phyloP scores from a whole-genome alignment of 805 yeast genomes.

The Saccharomycopsis vini region DNA sequence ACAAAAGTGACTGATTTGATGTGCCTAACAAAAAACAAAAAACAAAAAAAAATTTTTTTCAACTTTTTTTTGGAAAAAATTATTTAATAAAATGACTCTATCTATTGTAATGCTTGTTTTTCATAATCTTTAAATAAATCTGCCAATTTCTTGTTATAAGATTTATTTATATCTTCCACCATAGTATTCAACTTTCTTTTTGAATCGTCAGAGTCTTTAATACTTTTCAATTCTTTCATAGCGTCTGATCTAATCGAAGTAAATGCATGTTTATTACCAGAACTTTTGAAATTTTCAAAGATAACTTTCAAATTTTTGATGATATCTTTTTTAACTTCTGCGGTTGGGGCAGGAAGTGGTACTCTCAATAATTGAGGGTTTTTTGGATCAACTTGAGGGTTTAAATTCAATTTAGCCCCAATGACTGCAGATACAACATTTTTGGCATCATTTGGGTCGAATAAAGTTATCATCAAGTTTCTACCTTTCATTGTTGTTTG shows the following conservation, averaged over 20 bases:
- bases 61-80: no score
- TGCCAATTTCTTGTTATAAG: slow-evolving; percentile 47
- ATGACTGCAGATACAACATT: slow-evolving; percentile 62
- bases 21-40: no score
- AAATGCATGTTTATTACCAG: slow-evolving; percentile 39
- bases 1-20: no score
- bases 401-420: slow-evolving; percentile 61
- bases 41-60: no score
- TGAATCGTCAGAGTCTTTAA: slow-evolving; percentile 47
- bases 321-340: slow-evolving; percentile 49
- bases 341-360: slow-evolving; percentile 65
- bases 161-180: slow-evolving; percentile 63
- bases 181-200: slow-evolving; percentile 48
- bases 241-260: slow-evolving; percentile 50
- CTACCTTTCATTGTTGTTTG: slow-evolving; percentile 57
- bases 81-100: no score
- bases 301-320: slow-evolving; percentile 56
- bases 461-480: slow-evolving; percentile 68
- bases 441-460: slow-evolving; percentile 70
- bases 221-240: slow-evolving; percentile 44
- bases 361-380: slow-evolving; percentile 68
- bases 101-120: slow-evolving; percentile 27
- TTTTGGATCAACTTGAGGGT: slow-evolving; percentile 67
- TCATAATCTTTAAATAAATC: slow-evolving; percentile 50
- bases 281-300: slow-evolving; percentile 53